Percentiles rank a stretch among this genome's conserved stretches.
These are phyloP conservation scores for Meyerozyma guilliermondii DNA, from an alignment of 1,139 yeast genomes.

Conservation along the genomic window DNA sequence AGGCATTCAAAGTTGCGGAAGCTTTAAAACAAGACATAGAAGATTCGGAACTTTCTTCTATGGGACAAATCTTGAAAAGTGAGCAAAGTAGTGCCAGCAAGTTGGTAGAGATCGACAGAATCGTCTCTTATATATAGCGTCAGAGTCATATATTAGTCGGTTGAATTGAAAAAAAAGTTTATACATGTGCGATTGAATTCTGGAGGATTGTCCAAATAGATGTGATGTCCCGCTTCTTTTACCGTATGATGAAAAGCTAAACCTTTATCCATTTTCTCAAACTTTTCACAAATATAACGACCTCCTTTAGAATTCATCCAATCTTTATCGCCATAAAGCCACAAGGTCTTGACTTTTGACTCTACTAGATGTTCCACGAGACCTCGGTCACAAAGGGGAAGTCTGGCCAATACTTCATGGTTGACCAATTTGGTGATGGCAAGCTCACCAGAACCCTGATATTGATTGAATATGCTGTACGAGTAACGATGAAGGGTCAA, in stretches of 20 bases:
- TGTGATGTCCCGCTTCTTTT: conserved; percentile 40
- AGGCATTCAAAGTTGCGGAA: conserved; percentile 46
- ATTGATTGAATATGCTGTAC: conserved; percentile 41
- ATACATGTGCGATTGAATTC: conserved; percentile 24
- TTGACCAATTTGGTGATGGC: conserved; percentile 40
- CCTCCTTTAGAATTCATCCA: conserved; percentile 46
- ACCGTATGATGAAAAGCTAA: conserved; percentile 20
- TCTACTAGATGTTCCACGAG: conserved; percentile 25
- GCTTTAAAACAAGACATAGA: conserved; percentile 31
- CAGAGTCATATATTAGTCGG: not conserved
- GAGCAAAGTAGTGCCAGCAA: not conserved
- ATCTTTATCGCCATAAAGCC: conserved; percentile 42
- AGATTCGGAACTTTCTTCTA: not conserved
- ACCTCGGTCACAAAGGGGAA: conserved; percentile 42
- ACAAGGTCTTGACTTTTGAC: conserved; percentile 21
- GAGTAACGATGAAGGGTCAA: conserved; percentile 38
- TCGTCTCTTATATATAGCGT: not conserved
- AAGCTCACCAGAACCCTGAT: conserved; percentile 41
- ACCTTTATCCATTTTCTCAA: conserved; percentile 15
- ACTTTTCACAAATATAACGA: conserved; percentile 23
- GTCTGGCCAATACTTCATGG: conserved; percentile 35
- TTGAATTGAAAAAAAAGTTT: conserved; percentile 18
- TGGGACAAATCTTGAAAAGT: not conserved
- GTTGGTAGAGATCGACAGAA: not conserved
- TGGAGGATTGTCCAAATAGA: conserved; percentile 35